Percentiles rank a stretch among this genome's conserved stretches.
Evolutionary conservation across 495 filamentous ascomycete genomes (phyloP).

Genomic region (Podospora tetraspora): DNA sequence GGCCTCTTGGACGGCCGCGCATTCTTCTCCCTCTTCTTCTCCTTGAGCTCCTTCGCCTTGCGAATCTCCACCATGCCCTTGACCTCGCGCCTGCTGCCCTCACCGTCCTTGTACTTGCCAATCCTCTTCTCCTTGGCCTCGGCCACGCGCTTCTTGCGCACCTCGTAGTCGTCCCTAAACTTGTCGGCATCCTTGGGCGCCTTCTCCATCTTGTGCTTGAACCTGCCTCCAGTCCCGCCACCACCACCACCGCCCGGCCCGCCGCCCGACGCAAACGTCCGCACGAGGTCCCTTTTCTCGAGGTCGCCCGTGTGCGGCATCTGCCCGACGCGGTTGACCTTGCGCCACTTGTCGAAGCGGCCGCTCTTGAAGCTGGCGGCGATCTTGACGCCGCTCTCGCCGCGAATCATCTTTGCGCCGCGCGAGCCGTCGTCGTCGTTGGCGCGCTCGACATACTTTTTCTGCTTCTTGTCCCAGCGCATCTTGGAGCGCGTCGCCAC

Average conservation of each 20-base stretch:
- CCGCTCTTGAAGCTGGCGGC: constrained; percentile 88
- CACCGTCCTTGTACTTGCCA: constrained; percentile 62
- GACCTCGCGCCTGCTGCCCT: constrained; percentile 66
- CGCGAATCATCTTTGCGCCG: constrained; percentile 75
- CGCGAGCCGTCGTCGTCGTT: constrained; percentile 94
- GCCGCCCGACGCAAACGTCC: constrained; percentile 62
- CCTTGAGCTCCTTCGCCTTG: constrained; percentile 68
- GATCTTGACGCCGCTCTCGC: constrained; percentile 93
- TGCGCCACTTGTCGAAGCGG: constrained; percentile 87
- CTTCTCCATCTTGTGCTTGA: constrained; percentile 74
- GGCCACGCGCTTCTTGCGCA: constrained; percentile 80
- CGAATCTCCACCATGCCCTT: constrained; percentile 78
- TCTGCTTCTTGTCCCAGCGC: constrained; percentile 95
- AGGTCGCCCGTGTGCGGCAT: constrained; percentile 77
- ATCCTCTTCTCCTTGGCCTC: constrained; percentile 82
- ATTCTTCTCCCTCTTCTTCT: constrained; percentile 80
- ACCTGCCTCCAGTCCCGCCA: constrained; percentile 36
- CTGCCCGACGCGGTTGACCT: constrained; percentile 69
- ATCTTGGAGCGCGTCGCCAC: constrained; percentile 65
- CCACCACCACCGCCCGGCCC: constrained; percentile 31
- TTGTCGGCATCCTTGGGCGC: constrained; percentile 92
- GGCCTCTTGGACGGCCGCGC: constrained; percentile 71
- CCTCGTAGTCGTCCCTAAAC: constrained; percentile 80
- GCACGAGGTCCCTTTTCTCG: constrained; percentile 62
- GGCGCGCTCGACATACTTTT: constrained; percentile 82